Conservation (phyloP, 768 basidiomycete species). For the Trametes cingulata region DNA sequence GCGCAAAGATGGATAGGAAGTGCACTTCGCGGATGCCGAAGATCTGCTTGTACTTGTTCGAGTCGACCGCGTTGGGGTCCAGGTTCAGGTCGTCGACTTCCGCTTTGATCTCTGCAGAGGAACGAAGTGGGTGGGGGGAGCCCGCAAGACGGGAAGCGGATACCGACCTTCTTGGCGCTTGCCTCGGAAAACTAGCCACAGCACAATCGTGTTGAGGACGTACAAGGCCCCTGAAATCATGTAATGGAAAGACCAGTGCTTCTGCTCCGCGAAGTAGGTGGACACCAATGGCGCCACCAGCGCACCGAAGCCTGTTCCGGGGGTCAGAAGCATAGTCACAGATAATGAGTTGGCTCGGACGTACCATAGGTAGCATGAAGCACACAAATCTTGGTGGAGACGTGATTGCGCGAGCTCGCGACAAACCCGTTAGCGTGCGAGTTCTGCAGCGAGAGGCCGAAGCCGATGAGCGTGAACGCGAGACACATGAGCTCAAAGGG, state of each 20-base stretch:
- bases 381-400: constrained; percentile 65
- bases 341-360: not conserved
- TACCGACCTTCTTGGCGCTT: constrained; percentile 72
- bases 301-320: constrained; percentile 59
- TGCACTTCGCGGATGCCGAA: constrained; percentile 38
- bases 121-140: too few species aligned
- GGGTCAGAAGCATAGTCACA: not conserved
- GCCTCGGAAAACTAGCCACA: constrained; percentile 63
- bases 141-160: too few species aligned
- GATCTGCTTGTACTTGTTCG: constrained; percentile 38
- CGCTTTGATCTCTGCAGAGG: constrained; percentile 33
- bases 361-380: constrained; percentile 67
- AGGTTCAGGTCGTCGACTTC: constrained; percentile 24
- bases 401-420: constrained; percentile 53
- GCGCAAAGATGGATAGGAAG: constrained; percentile 38
- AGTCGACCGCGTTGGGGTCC: constrained; percentile 19
- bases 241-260: constrained; percentile 79
- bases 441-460: constrained; percentile 54
- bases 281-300: constrained; percentile 72
- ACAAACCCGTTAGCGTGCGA: constrained; percentile 75
- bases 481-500: constrained; percentile 67
- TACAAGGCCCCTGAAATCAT: constrained; percentile 68
- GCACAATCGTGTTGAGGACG: constrained; percentile 49
- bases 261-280: constrained; percentile 73
- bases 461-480: constrained; percentile 47